phyloP scores from a whole-genome alignment of 257 asterid species.

The Plantago elongata region DNA sequence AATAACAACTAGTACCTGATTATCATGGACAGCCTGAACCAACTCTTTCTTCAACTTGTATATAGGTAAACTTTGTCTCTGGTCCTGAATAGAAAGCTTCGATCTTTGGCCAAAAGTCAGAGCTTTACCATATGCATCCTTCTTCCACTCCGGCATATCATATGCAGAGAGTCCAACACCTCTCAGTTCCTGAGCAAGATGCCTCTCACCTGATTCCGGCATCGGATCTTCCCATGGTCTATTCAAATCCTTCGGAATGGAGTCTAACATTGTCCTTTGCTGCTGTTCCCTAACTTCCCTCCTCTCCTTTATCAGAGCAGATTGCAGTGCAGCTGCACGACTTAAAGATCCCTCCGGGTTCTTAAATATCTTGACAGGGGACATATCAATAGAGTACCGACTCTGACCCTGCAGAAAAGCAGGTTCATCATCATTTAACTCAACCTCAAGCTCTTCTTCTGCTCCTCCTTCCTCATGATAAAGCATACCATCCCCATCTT shows the following conservation, averaged over 20 bases:
- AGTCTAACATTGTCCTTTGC: conserved; percentile 88
- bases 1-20: conserved; percentile 88
- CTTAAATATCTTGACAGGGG: conserved; percentile 92
- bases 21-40: conserved; percentile 78
- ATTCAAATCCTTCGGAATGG: conserved; percentile 95
- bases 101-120: conserved; percentile 92
- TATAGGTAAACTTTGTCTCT: conserved; percentile 81
- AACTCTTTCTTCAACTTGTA: conserved; percentile 82
- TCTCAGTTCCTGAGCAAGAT: conserved; percentile 90
- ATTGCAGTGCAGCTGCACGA: conserved; percentile 92
- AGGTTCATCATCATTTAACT: conserved; percentile 89
- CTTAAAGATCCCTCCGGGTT: conserved; percentile 93
- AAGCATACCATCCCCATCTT: conserved; percentile 72
- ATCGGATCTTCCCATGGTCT: conserved; percentile 99
- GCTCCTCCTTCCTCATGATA: conserved; percentile 93
- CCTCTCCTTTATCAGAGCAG: conserved; percentile 88
- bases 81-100: conserved; percentile 89
- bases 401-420: conserved; percentile 85
- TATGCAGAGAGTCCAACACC: conserved; percentile 96
- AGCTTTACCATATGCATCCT: conserved; percentile 89
- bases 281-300: conserved; percentile 96
- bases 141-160: conserved; percentile 98
- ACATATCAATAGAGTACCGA: conserved; percentile 72
- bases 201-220: conserved; percentile 99
- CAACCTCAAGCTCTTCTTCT: conserved; percentile 91